Conservation (phyloP, 2,329 filamentous ascomycete species). For the Penicillium sp. region DNA sequence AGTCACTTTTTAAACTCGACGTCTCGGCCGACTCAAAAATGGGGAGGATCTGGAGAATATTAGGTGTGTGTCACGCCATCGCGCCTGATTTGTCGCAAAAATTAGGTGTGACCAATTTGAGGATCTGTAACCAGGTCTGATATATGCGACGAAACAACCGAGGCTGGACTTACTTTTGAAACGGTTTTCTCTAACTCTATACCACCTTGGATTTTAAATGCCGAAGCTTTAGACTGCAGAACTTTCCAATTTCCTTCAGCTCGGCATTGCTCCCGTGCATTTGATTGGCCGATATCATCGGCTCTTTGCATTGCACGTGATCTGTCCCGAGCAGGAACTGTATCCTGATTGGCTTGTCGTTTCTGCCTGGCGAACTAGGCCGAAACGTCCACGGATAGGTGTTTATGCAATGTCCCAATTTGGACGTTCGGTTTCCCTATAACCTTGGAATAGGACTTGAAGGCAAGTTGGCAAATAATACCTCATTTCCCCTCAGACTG, state of each 20-base stretch:
- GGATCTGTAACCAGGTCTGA: not conserved
- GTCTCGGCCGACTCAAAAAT: conserved; percentile 21
- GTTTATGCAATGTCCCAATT: too few relatives aligned
- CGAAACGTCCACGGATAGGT: not conserved
- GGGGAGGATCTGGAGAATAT: conserved; percentile 5
- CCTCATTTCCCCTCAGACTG: too few relatives aligned
- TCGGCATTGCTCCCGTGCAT: not conserved
- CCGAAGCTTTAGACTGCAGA: not conserved
- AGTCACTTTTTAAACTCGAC: not conserved
- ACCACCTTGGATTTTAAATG: not conserved
- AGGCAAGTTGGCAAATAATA: too few relatives aligned
- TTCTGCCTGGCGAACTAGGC: not conserved
- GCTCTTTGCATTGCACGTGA: not conserved
- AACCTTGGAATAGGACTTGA: too few relatives aligned
- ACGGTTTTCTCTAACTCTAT: not conserved
- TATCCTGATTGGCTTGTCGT: not conserved
- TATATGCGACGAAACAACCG: not conserved
- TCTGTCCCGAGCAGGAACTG: not conserved
- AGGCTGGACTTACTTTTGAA: not conserved
- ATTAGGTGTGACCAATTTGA: not conserved
- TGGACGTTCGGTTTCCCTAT: too few relatives aligned
- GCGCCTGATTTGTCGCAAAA: conserved; percentile 14
- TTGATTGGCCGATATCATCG: conserved; percentile 1
- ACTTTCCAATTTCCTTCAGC: not conserved
- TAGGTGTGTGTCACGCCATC: conserved; percentile 25